Base-by-base conservation (phyloP, 768 basidiomycete genomes). In the Imleria badia region DNA sequence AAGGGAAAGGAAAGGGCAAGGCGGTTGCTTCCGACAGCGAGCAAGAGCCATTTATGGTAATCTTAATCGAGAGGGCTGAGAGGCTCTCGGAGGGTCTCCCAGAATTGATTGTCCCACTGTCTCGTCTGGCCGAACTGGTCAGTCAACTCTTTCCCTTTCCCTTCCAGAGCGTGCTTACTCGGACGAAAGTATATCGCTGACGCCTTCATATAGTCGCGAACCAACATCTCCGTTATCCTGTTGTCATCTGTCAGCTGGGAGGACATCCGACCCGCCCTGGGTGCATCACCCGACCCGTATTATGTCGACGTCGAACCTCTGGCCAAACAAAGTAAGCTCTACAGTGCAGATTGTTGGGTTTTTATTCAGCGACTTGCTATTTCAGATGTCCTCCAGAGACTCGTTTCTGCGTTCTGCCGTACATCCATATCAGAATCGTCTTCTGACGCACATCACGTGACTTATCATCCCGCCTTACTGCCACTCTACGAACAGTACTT, bases 221-320 rank as follows among this genome's bases (percentile, higher is more conserved):
- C 86, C 10, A 80, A 84, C 29, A 59, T 91, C 30, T 79, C 78
- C 2, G 80, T 84, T 0, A 72, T 91, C 6, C 78, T 90, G 46
- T 62, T 88, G 17, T 91, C 89, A 2, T 77, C 80, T 47, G 76
- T 81, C 10, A 76, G 77, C 14, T 92, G 91, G 90, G 81, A 85
- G 48, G 82, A 88, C 54, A 78, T 90, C 45, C 79, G 81, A n/a
- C 89, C 88, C 2, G 68, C 83, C 0, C 67, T 86, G 1, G 88
- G 87, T 9, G 84, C 86, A 6, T 79, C 88, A 3, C 82, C 84
- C 1, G 87, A 90, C 60, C 91, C 91, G 0, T 89, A 83, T 61
- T 82, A 81, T 61, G 64, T 91, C 20, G 80, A 85, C 53, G 71
- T 88, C 0, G 69, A 75, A 1, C 74, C 80, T 5, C 75, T 76